These are phyloP conservation scores for Diplodia seriata DNA, from an alignment of 2,329 filamentous ascomycete species.

Conservation along the genomic window DNA sequence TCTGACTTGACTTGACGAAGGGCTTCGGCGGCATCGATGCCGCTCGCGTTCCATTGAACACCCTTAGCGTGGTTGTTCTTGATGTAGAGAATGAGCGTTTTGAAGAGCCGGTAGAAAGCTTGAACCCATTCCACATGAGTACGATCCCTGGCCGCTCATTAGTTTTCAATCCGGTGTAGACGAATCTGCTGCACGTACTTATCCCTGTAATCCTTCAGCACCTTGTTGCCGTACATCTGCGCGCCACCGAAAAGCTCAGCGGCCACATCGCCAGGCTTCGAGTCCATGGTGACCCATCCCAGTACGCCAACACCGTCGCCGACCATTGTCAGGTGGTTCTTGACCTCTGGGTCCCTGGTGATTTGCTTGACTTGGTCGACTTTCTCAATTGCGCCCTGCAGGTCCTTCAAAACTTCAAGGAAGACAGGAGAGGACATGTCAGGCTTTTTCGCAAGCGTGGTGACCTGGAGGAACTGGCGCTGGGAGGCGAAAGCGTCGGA, in stretches of 20 bases:
- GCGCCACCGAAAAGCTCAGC: constrained; percentile 82
- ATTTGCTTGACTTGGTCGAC: constrained; percentile 82
- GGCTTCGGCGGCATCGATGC: constrained; percentile 73
- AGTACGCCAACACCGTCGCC: constrained; percentile 88
- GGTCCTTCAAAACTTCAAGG: constrained; percentile 82
- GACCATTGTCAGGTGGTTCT: constrained; percentile 84
- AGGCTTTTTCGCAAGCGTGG: constrained; percentile 91
- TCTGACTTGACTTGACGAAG: constrained; percentile 64
- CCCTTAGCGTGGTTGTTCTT: constrained; percentile 82
- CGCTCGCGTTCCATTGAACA: constrained; percentile 85
- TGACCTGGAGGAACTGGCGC: constrained; percentile 84
- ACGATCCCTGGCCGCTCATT: constrained; percentile 3
- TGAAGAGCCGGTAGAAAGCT: constrained; percentile 90
- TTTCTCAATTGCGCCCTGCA: constrained; percentile 80
- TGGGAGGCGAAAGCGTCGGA: constrained; percentile 79
- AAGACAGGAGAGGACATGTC: constrained; percentile 73
- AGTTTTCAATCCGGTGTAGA: not conserved
- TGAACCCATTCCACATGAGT: constrained; percentile 87
- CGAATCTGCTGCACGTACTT: constrained; percentile 59
- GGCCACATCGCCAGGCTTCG: constrained; percentile 83
- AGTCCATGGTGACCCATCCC: constrained; percentile 86
- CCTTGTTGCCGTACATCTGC: constrained; percentile 93
- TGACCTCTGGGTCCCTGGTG: constrained; percentile 76
- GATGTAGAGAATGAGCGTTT: constrained; percentile 80
- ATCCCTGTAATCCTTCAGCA: constrained; percentile 89